A percentile compares a stretch with the other conserved stretches of the same genome.
These are phyloP conservation scores for Lathyrus tuberosus DNA, from an alignment of 306 rosid genomes.

Conservation along the genomic window DNA sequence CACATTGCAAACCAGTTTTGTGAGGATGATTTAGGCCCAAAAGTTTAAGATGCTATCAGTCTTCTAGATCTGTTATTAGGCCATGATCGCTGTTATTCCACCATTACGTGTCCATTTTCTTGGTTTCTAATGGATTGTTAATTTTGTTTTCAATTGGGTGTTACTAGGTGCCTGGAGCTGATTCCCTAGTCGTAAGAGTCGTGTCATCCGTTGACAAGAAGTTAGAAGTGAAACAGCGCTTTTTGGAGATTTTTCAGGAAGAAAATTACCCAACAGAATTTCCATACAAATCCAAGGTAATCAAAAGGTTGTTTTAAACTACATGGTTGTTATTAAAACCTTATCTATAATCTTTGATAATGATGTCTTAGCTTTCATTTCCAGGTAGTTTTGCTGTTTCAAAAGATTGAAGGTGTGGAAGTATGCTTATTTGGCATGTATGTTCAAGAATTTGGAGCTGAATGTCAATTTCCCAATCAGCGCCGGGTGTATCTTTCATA, in stretches of 20 bases:
- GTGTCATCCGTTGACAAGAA: constrained; percentile 98
- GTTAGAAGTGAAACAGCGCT: constrained; percentile 92
- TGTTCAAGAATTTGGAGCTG: constrained; percentile 98
- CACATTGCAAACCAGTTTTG: neutral
- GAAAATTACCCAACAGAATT: constrained; percentile 95
- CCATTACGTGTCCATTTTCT: neutral
- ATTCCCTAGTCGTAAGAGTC: constrained; percentile 83
- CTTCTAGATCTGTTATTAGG: neutral
- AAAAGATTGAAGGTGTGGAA: constrained; percentile 97
- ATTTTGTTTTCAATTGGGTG: constrained; percentile 40
- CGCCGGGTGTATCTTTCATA: constrained; percentile 97
- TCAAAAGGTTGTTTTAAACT: constrained; percentile 25
- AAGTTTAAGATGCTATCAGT: neutral
- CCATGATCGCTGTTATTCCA: neutral
- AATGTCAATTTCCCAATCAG: constrained; percentile 86
- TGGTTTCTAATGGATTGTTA: constrained; percentile 25
- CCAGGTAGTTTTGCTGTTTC: constrained; percentile 90
- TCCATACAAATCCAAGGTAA: constrained; percentile 95
- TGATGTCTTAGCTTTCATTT: constrained; percentile 25
- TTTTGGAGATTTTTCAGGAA: constrained; percentile 92
- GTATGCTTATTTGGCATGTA: constrained; percentile 99
- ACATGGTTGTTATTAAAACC: constrained; percentile 10
- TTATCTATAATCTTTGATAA: constrained; percentile 8
- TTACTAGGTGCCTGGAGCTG: constrained; percentile 90
- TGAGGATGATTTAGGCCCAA: neutral